Percentiles rank a stretch among this genome's conserved stretches.
Conservation (phyloP, 1,284 basidiomycete species). For the Boletus smithii region DNA sequence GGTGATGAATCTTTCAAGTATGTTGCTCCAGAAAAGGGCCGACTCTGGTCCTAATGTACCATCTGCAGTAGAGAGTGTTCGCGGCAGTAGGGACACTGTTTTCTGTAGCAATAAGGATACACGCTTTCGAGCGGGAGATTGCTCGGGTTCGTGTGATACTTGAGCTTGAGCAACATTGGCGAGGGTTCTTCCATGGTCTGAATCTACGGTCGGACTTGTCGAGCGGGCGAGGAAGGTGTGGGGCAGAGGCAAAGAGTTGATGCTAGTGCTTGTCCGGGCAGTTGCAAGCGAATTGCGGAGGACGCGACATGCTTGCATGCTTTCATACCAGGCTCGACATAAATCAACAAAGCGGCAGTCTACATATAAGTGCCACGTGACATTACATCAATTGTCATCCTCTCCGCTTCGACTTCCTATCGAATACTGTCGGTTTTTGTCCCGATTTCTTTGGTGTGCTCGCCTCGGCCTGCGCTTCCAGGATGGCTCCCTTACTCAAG, state of each 20-base stretch:
- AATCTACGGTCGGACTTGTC: too few relatives aligned
- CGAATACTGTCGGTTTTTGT: neutral
- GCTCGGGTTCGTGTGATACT: neutral
- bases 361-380: constrained; percentile 25
- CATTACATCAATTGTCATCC: neutral
- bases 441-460: constrained; percentile 24
- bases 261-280: neutral
- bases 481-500: constrained; percentile 65
- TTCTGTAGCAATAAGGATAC: constrained; percentile 40
- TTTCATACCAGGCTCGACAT: constrained; percentile 12
- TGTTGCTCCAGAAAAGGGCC: constrained; percentile 39
- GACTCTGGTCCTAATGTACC: constrained; percentile 18
- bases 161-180: neutral
- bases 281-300: constrained; percentile 12
- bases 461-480: constrained; percentile 56
- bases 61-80: constrained; percentile 31
- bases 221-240: too few relatives aligned
- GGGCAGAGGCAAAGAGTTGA: too few relatives aligned
- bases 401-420: constrained; percentile 20
- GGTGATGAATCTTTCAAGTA: constrained; percentile 37
- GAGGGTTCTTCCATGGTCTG: neutral
- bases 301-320: constrained; percentile 32
- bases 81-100: constrained; percentile 39
- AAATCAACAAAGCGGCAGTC: neutral
- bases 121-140: too few relatives aligned